Evolutionary conservation across 78 protist genomes (phyloP).

Genomic region (Creolimax fragrantissima): DNA sequence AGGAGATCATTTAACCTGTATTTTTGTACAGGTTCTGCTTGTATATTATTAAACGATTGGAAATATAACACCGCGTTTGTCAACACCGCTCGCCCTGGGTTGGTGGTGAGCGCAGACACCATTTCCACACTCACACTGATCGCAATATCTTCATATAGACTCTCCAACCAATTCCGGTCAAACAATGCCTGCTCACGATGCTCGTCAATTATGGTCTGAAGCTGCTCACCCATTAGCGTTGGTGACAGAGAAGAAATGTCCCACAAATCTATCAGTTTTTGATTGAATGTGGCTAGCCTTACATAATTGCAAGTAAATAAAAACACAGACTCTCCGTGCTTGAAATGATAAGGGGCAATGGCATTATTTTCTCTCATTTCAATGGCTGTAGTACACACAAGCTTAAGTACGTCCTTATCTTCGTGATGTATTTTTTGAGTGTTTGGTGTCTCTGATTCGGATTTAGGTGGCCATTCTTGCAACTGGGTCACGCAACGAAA

Average conservation of each 20-base stretch:
- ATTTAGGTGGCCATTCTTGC: too few species aligned
- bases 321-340: neutral
- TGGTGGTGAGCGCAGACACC: slow-evolving; percentile 59
- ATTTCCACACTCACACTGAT: slow-evolving; percentile 29
- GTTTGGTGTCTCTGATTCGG: too few species aligned
- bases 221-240: neutral
- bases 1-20: slow-evolving; percentile 26
- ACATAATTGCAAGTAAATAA: slow-evolving; percentile 52
- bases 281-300: slow-evolving; percentile 9
- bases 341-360: neutral
- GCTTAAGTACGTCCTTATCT: neutral
- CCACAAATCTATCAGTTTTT: slow-evolving; percentile 20
- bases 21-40: slow-evolving; percentile 39
- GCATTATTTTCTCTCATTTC: neutral
- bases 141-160: slow-evolving; percentile 32
- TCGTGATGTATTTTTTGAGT: too few species aligned
- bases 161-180: slow-evolving; percentile 28
- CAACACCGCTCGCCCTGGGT: slow-evolving; percentile 63
- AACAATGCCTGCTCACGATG: neutral
- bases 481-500: neutral
- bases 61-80: slow-evolving; percentile 61
- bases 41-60: slow-evolving; percentile 65
- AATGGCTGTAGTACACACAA: neutral
- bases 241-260: slow-evolving; percentile 1
- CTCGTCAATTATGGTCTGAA: neutral